Evolutionary conservation across 2,329 filamentous ascomycete genomes (phyloP).

Genomic region (Aspergillus intermedius): DNA sequence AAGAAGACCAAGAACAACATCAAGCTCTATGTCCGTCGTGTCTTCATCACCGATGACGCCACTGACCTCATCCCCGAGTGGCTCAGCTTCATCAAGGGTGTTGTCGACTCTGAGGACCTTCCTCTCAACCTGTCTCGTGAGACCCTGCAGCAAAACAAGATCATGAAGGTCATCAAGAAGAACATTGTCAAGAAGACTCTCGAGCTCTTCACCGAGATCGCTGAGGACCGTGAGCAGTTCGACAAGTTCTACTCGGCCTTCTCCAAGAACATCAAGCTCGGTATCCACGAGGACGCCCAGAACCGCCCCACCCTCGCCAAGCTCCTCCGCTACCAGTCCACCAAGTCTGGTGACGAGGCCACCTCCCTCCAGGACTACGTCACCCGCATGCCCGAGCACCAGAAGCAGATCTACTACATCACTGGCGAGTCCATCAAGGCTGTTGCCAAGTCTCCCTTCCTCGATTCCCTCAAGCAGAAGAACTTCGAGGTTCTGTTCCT

Average conservation of each 20-base stretch:
- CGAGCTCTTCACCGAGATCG: constrained; percentile 98
- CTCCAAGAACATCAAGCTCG: constrained; percentile 99
- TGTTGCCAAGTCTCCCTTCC: constrained; percentile 96
- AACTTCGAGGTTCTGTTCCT: constrained; percentile 99
- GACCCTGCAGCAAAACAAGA: constrained; percentile 99
- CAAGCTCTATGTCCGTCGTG: constrained; percentile 99
- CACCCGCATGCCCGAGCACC: constrained; percentile 98
- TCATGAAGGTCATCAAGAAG: constrained; percentile 99
- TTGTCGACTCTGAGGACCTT: constrained; percentile 99
- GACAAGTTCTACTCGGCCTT: constrained; percentile 99
- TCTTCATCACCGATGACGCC: constrained; percentile 99
- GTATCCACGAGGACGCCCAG: constrained; percentile 99
- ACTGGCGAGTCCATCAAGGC: constrained; percentile 99
- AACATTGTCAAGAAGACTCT: constrained; percentile 99
- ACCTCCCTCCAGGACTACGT: constrained; percentile 96
- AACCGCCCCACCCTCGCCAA: constrained; percentile 90
- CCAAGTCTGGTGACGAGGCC: constrained; percentile 93
- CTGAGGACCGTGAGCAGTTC: constrained; percentile 99
- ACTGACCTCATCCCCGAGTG: constrained; percentile 99
- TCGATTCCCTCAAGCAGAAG: constrained; percentile 98
- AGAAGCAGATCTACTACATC: constrained; percentile 99
- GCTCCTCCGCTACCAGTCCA: constrained; percentile 97
- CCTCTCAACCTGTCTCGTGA: constrained; percentile 99
- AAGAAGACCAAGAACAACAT: constrained; percentile 99
- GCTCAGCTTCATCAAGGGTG: constrained; percentile 99